These are phyloP conservation scores for Barnettozyma sucrosica DNA, from an alignment of 805 yeast genomes.

Conservation along the genomic window DNA sequence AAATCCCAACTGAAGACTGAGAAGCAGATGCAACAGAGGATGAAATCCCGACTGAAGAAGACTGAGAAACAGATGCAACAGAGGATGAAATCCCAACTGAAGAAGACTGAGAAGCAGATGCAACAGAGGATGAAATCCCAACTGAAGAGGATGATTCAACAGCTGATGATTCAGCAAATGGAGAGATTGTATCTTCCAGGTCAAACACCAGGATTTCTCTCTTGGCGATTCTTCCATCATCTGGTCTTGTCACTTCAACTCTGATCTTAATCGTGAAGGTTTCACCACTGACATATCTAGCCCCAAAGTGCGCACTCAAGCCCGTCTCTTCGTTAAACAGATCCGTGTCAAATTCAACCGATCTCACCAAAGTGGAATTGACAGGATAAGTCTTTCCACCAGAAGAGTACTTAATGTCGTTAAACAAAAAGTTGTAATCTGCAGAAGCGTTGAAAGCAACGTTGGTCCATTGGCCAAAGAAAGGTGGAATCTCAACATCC, in stretches of 20 bases:
- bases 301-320: slow-evolving; percentile 5
- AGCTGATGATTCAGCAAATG: slow-evolving; percentile 5
- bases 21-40: neutral
- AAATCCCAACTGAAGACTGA: neutral
- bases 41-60: neutral
- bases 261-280: slow-evolving; percentile 4
- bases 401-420: neutral
- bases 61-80: neutral
- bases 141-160: neutral
- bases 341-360: neutral
- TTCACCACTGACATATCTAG: slow-evolving; percentile 2
- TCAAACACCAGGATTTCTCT: slow-evolving; percentile 5
- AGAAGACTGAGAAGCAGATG: neutral
- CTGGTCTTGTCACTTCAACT: slow-evolving; percentile 4
- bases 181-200: slow-evolving; percentile 4
- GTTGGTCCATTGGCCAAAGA: slow-evolving; percentile 21
- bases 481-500: slow-evolving; percentile 16
- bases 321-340: slow-evolving; percentile 3
- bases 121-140: neutral
- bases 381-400: slow-evolving; percentile 3
- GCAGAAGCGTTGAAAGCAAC: slow-evolving; percentile 4
- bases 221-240: neutral
- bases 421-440: slow-evolving; percentile 2
- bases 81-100: neutral
- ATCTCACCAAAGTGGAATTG: slow-evolving; percentile 4